Conservation (phyloP, 495 filamentous ascomycete species). For the Aspergillus heteromorphus region DNA sequence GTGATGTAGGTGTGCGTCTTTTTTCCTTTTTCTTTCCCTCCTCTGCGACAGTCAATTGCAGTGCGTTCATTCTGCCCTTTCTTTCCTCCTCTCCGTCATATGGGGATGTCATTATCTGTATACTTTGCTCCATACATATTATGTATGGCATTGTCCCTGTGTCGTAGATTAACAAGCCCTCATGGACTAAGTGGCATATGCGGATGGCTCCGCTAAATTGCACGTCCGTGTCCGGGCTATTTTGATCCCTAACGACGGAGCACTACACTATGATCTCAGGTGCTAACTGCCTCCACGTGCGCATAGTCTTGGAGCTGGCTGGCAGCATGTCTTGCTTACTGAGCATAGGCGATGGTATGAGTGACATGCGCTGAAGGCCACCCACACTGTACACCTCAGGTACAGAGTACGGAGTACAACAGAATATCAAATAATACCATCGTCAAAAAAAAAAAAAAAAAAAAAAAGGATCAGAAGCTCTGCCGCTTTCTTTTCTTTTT, state of each 20-base stretch:
- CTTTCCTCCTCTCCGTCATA: not conserved
- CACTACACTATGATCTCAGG: not conserved
- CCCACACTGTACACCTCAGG: not conserved
- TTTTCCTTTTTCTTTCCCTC: not conserved
- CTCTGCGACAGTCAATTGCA: not conserved
- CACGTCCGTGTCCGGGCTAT: not conserved
- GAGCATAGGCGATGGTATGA: no score
- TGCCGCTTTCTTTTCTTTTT: not conserved
- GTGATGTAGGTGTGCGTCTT: conserved; percentile 1
- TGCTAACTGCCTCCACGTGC: not conserved
- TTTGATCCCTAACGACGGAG: no score
- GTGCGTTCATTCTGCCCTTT: not conserved
- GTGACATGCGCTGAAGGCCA: not conserved
- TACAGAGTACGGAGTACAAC: no score
- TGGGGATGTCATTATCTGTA: not conserved
- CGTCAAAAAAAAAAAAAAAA: not conserved
- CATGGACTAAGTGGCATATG: not conserved
- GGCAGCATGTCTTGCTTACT: not conserved
- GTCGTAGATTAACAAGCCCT: not conserved
- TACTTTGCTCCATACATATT: no score
- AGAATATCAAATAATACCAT: no score
- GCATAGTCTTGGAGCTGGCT: no score
- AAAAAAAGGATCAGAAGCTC: not conserved
- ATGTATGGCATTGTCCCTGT: not conserved
- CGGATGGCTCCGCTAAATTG: not conserved